Base-by-base conservation (phyloP, 2,329 filamentous ascomycete species). In the Alternaria ethzedia region DNA sequence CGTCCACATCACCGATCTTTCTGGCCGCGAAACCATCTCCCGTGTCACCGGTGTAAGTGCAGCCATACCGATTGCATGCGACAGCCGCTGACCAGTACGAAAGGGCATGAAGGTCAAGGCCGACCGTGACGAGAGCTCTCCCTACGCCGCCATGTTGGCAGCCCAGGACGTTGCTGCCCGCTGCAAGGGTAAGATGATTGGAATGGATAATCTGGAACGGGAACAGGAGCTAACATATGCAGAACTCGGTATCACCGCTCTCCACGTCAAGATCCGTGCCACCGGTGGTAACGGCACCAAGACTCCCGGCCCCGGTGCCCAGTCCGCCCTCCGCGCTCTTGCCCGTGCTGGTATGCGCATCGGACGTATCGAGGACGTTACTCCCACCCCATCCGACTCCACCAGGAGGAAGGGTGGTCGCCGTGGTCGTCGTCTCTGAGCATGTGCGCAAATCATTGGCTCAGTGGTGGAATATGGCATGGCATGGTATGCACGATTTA, bases 211-310 rank as follows among this genome's bases (percentile, higher is more conserved):
- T 20, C 12, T 26, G 26, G 26, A 21, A n/a, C 12, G 21, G 12
- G 4, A 21, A 21, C 9, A 36, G 12, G 4, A 25, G 36, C 56
- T 63, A 54, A 63, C 50, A 21, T n/a, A 7, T 30, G 32, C 32
- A 63, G 89, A 93, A 81, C 85, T 94, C 78, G 90, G 89, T 76
- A 94, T 96, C 82, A 97, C 94, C 83, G 95, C 96, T 82, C 93
- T 99, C 72, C 96, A 99, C 90, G 96, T 99, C 90, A 99, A 99
- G 93, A 99, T 99, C 89, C 91, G 96, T 83, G 96, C 96, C 83
- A 99, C 96, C 82, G 96, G 96, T 89, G 94, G 94, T 94, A 99
- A 98, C 89, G 94, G 95, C 82, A 99, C 96, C 89, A 99, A 99
- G 93, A 99, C 96, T 83, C 96, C 96, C 81, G 96, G 96, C 82